These are phyloP conservation scores for Cyclostephanos tholiformis DNA, from an alignment of 108 stramenopile species.

Conservation along the genomic window DNA sequence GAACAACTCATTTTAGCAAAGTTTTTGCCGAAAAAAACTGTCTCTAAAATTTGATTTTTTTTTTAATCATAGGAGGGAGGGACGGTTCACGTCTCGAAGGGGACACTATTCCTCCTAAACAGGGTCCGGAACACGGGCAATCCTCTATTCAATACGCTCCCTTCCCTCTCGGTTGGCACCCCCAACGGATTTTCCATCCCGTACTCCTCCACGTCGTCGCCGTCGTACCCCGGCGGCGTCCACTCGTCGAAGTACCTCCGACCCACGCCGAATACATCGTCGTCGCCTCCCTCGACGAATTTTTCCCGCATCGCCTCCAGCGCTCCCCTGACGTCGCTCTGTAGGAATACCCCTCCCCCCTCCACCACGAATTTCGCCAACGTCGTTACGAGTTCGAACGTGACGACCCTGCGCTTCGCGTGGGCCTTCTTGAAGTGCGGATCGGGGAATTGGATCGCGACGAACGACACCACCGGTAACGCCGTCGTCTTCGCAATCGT, in stretches of 20 bases:
- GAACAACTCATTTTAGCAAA: background rate
- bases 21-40: background rate
- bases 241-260: conserved; percentile 1
- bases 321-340: conserved; percentile 78
- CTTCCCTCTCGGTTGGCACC: conserved; percentile 87
- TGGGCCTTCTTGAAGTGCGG: conserved; percentile 88
- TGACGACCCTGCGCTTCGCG: conserved; percentile 83
- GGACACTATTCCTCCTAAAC: conserved; percentile 56
- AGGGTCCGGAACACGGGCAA: conserved; percentile 78
- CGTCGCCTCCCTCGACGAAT: conserved; percentile 55
- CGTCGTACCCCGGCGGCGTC: conserved; percentile 44
- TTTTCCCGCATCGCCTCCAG: conserved; percentile 80
- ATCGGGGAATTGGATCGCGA: conserved; percentile 91
- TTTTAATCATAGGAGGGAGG: background rate
- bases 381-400: conserved; percentile 61
- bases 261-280: background rate
- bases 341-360: conserved; percentile 68
- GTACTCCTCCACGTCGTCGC: conserved; percentile 52
- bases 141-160: conserved; percentile 72
- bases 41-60: background rate
- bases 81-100: conserved; percentile 1
- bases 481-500: background rate
- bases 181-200: conserved; percentile 67
- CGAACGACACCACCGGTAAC: conserved; percentile 52
- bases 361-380: conserved; percentile 66